Evolutionary conservation across 257 asterid genomes (phyloP), one percentile per base, ranked within the genome.

Genomic region (Ballota nigra): DNA sequence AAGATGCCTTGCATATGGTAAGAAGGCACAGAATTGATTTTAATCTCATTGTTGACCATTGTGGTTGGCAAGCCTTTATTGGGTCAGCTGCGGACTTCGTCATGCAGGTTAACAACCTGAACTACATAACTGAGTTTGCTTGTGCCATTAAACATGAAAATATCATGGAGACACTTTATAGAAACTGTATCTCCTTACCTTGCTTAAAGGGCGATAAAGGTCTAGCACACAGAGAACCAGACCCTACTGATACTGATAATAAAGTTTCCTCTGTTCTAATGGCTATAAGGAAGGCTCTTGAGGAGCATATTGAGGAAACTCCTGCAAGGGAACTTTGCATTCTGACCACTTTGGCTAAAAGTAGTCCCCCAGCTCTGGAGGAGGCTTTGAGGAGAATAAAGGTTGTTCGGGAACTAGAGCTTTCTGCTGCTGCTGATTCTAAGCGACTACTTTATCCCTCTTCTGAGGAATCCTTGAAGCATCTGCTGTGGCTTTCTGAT

Each of bases 21-120:
- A 85, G 98, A 71, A 82, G 98, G 67, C 99, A 95, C 63, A 85
- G 98, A 83, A 92, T 95, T 60, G 99, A 95, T 81, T 95, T 95
- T 67, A 95, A 95, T 81, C 84, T 92, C 81, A 88, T 95, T 51
- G 80, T 89, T 52, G 98, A 95, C 78, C 89, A 86, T 73, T 88
- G 89, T 73, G 96, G 98, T 68, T 95, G 93, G 96, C 83, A 84
- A 81, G 83, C 84, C 65, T 95, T 95, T 82, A 70, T 86, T 62
- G 88, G 79, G 62, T 87, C 80, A 22, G 97, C 83, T 59, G 84
- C 84, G 59, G 95, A 87, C 75, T 92, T 95, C 78, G 95, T 92
- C 75, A 77, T 67, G 75, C 98, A 87, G 89, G 92, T 89, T 58
- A 85, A 82, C 74, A 92, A 92, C 68, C 82, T 95, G 79, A 87